Base-by-base conservation (phyloP, 2,329 filamentous ascomycete genomes). In the Rosellinia necatrix region DNA sequence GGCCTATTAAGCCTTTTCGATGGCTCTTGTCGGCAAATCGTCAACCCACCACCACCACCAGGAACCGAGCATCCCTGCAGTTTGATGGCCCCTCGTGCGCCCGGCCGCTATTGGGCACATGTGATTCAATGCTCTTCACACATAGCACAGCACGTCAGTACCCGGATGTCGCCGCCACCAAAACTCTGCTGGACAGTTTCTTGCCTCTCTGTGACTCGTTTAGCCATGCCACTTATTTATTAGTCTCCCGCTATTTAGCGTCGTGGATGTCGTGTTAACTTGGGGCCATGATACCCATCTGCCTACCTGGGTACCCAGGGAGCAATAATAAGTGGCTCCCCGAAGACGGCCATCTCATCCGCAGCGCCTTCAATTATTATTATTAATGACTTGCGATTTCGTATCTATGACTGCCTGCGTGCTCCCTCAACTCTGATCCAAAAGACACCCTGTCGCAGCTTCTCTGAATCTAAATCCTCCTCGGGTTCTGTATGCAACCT, bases 91-190 rank as follows among this genome's bases (percentile, higher is more conserved):
- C 22, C 35, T 42, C 35, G n/a, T 15, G 32, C 13, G 34, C 22
- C 22, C 32, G 10, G 24, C 12, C 35, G 29, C n/a, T 29, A 32
- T 19, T 10, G 5, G 37, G 37, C 37, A 22, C 37, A 22, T 24
- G 37, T 21, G 41, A 47, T 24, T 25, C 25, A 44, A 29, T 43
- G 12, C 22, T 7, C 24, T 19, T 4, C 9, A 12, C 15, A 12
- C 7, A 17, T 7, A 37, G 34, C 17, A 27, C 42, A 21, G 22
- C 29, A 51, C 29, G 27, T 24, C 21, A 42, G n/a, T 22, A 21
- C n/a, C 29, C 54, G 54, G 54, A 47, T 49, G 55, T 53, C 55
- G 44, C 55, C 50, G 55, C 19, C 4, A n/a, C 24, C 17, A 52
- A 37, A 43, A 48, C 42, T n/a, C n/a, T 13, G 30, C 40, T 34